Conservation (phyloP, 768 basidiomycete species). For the Tylopilus intermedius region DNA sequence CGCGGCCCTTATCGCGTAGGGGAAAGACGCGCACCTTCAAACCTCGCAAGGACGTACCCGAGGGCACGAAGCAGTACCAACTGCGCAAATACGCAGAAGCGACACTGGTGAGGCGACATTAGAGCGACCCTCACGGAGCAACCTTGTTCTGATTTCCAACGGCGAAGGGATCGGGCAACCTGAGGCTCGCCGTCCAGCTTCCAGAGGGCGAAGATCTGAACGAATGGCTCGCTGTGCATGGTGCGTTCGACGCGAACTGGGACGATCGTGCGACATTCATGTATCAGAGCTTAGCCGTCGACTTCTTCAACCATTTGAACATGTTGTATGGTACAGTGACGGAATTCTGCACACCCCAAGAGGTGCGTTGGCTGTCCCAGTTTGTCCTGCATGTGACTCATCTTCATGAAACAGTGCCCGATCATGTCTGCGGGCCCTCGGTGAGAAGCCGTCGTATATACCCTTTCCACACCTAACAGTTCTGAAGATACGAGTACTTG, state of each 20-base stretch:
- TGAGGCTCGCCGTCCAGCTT: slow-evolving; percentile 85
- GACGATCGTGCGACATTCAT: not conserved
- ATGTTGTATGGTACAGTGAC: slow-evolving; percentile 99
- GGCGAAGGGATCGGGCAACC: slow-evolving; percentile 86
- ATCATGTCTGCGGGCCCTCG: slow-evolving; percentile 95
- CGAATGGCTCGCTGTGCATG: slow-evolving; percentile 99
- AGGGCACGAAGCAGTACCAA: slow-evolving; percentile 97
- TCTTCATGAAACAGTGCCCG: slow-evolving; percentile 57
- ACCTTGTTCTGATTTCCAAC: slow-evolving; percentile 11
- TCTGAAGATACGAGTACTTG: slow-evolving; percentile 82
- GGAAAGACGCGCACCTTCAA: slow-evolving; percentile 95
- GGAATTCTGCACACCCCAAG: slow-evolving; percentile 93
- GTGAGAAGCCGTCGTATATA: slow-evolving; percentile 37
- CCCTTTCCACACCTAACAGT: slow-evolving; percentile 2
- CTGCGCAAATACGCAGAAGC: slow-evolving; percentile 96
- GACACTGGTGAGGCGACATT: slow-evolving; percentile 56
- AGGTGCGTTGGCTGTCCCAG: slow-evolving; percentile 46
- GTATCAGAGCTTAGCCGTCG: slow-evolving; percentile 64
- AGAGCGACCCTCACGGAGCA: not conserved
- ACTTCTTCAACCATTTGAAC: slow-evolving; percentile 99
- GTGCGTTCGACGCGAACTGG: slow-evolving; percentile 40
- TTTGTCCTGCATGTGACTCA: slow-evolving; percentile 9
- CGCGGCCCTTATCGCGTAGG: slow-evolving; percentile 35
- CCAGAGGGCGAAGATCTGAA: slow-evolving; percentile 97
- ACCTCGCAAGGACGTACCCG: slow-evolving; percentile 89